Conservation (phyloP, 2,329 filamentous ascomycete genomes). For the Penicillium rolfsii region DNA sequence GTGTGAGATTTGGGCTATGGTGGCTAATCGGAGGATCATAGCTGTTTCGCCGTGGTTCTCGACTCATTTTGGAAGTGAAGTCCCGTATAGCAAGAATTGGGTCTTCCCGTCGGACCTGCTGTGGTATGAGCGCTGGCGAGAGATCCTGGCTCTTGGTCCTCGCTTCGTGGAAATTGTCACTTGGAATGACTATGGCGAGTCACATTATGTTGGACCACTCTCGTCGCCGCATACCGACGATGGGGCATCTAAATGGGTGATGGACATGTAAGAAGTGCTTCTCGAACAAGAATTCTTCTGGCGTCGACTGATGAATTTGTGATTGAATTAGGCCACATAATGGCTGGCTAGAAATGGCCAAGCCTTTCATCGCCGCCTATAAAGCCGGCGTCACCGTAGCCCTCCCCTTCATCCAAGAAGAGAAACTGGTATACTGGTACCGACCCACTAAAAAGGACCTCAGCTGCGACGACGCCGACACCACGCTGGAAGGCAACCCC, state of each 20-base stretch:
- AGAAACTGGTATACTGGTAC: slow-evolving; percentile 61
- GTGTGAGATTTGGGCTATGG: background rate
- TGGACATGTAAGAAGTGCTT: slow-evolving; percentile 50
- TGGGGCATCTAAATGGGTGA: slow-evolving; percentile 54
- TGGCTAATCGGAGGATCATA: slow-evolving; percentile 15
- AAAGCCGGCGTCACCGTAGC: slow-evolving; percentile 48
- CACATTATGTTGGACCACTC: slow-evolving; percentile 58
- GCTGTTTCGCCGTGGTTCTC: slow-evolving; percentile 57
- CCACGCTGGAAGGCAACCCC: slow-evolving; percentile 48
- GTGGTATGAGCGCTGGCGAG: slow-evolving; percentile 49
- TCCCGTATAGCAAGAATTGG: slow-evolving; percentile 58
- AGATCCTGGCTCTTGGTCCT: slow-evolving; percentile 51
- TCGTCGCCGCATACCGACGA: slow-evolving; percentile 45
- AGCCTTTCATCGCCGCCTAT: slow-evolving; percentile 58
- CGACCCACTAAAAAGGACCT: slow-evolving; percentile 53
- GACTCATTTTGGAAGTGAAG: slow-evolving; percentile 53
- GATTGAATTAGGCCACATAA: slow-evolving; percentile 49
- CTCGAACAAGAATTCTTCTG: background rate
- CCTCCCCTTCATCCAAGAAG: slow-evolving; percentile 48
- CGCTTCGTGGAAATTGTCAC: slow-evolving; percentile 54
- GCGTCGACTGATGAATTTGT: slow-evolving; percentile 3
- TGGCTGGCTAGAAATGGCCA: slow-evolving; percentile 59
- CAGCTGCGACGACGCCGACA: slow-evolving; percentile 58
- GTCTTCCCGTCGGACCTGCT: slow-evolving; percentile 51
- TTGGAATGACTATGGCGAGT: slow-evolving; percentile 60